Evolutionary conservation across 805 yeast genomes (phyloP).

Genomic region (Candida orba): DNA sequence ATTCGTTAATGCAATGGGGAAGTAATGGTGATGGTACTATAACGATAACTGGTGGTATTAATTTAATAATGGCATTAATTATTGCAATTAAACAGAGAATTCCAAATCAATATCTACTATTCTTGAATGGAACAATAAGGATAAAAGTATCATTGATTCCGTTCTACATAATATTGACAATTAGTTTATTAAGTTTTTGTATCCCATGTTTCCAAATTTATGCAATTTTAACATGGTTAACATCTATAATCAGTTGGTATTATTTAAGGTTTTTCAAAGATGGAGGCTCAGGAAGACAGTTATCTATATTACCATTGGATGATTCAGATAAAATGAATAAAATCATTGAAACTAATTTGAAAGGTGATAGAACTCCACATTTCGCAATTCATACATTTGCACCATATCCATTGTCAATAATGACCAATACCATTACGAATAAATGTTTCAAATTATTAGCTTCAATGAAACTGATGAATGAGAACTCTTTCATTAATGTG

Average conservation of each 20-base stretch:
- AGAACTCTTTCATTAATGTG: conserved; percentile 4
- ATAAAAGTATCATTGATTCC: conserved; percentile 24
- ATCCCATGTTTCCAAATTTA: neutral
- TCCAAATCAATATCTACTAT: conserved; percentile 43
- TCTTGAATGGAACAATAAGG: conserved; percentile 39
- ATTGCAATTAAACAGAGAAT: conserved; percentile 51
- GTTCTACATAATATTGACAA: conserved; percentile 22
- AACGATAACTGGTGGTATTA: conserved; percentile 14
- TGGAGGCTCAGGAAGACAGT: conserved; percentile 36
- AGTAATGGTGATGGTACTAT: conserved; percentile 1
- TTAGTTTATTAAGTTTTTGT: conserved; percentile 16
- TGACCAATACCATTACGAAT: conserved; percentile 20
- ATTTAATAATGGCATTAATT: conserved; percentile 35
- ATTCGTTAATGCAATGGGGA: conserved; percentile 11
- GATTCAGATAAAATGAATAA: conserved; percentile 17
- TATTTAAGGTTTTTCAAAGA: conserved; percentile 33
- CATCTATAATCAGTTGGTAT: conserved; percentile 33
- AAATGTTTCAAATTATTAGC: conserved; percentile 21
- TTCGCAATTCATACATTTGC: conserved; percentile 33
- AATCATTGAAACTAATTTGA: conserved; percentile 2
- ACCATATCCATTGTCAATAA: conserved; percentile 31
- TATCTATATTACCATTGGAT: conserved; percentile 35
- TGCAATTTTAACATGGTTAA: conserved; percentile 13
- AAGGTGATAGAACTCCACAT: conserved; percentile 21
- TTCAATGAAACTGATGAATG: conserved; percentile 16